Percentiles rank a stretch among this genome's conserved stretches.
Evolutionary conservation across 768 basidiomycete species (phyloP).

Genomic region (Symmetrospora coprosmae): DNA sequence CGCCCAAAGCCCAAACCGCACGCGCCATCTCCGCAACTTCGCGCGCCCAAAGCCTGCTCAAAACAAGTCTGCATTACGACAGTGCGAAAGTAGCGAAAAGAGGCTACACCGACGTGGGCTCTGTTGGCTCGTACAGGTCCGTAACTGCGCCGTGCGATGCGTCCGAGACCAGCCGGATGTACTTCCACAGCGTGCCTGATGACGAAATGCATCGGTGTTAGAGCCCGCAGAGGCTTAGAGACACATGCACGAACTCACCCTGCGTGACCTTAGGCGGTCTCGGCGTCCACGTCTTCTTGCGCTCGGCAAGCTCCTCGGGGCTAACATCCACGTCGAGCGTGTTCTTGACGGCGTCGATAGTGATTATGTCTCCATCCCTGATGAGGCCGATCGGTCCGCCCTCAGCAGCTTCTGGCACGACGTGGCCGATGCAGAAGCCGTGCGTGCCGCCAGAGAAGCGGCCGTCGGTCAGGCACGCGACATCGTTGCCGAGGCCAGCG

Average conservation of each 20-base stretch:
- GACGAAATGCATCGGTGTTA: background rate
- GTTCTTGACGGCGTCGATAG: slow-evolving; percentile 56
- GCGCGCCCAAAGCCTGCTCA: no score
- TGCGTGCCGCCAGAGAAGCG: slow-evolving; percentile 70
- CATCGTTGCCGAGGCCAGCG: slow-evolving; percentile 85
- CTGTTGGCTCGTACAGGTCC: slow-evolving; percentile 39
- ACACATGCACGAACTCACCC: slow-evolving; percentile 6
- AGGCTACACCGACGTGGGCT: background rate
- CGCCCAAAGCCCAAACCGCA: no score
- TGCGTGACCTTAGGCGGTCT: slow-evolving; percentile 69
- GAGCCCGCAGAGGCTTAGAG: no score
- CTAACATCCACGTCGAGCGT: slow-evolving; percentile 59
- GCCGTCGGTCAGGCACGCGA: slow-evolving; percentile 93
- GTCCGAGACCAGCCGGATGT: slow-evolving; percentile 65
- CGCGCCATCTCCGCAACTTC: no score
- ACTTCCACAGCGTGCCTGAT: slow-evolving; percentile 50
- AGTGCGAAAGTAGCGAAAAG: no score
- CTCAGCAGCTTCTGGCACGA: slow-evolving; percentile 47
- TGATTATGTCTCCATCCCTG: slow-evolving; percentile 34
- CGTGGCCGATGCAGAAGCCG: slow-evolving; percentile 81
- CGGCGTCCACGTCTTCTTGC: slow-evolving; percentile 61
- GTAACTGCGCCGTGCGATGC: slow-evolving; percentile 88
- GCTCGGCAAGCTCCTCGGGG: slow-evolving; percentile 59
- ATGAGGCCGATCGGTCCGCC: slow-evolving; percentile 36
- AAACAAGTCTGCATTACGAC: no score